Percentiles rank a stretch among this genome's conserved stretches.
Evolutionary conservation across 2,329 filamentous ascomycete genomes (phyloP).

Genomic region (Penicillium sp.): DNA sequence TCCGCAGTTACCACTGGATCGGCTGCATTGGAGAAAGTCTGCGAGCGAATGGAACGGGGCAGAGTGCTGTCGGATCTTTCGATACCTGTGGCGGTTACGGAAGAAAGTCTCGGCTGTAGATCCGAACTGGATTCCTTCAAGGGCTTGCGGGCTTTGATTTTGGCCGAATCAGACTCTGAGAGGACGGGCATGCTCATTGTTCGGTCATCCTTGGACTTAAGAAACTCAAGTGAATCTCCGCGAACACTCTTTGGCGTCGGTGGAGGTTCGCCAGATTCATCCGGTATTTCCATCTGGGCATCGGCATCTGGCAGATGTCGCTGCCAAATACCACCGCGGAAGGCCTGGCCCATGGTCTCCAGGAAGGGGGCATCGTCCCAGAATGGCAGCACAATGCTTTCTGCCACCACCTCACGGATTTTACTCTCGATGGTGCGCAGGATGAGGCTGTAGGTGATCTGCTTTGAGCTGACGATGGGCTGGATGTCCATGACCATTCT

Average conservation of each 20-base stretch:
- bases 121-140: constrained; percentile 25
- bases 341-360: constrained; percentile 69
- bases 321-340: constrained; percentile 80
- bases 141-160: constrained; percentile 29
- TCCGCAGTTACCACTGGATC: constrained; percentile 65
- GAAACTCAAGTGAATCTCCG: constrained; percentile 23
- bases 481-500: constrained; percentile 93
- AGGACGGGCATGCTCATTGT: constrained; percentile 34
- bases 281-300: constrained; percentile 36
- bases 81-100: constrained; percentile 26
- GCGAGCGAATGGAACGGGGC: constrained; percentile 56
- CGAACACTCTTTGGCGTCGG: constrained; percentile 18
- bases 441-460: constrained; percentile 92
- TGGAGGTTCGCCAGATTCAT: constrained; percentile 28
- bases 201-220: constrained; percentile 34
- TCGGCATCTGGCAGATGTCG: constrained; percentile 43
- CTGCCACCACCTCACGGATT: constrained; percentile 88
- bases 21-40: constrained; percentile 59
- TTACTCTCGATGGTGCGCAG: constrained; percentile 89
- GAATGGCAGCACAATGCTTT: constrained; percentile 85
- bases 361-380: constrained; percentile 96
- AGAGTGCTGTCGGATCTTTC: constrained; percentile 39
- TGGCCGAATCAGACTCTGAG: constrained; percentile 20
- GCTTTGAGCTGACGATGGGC: constrained; percentile 88
- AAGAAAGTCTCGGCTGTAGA: constrained; percentile 17